Evolutionary conservation across 805 yeast species (phyloP).

Genomic region (Barnettozyma sucrosica): DNA sequence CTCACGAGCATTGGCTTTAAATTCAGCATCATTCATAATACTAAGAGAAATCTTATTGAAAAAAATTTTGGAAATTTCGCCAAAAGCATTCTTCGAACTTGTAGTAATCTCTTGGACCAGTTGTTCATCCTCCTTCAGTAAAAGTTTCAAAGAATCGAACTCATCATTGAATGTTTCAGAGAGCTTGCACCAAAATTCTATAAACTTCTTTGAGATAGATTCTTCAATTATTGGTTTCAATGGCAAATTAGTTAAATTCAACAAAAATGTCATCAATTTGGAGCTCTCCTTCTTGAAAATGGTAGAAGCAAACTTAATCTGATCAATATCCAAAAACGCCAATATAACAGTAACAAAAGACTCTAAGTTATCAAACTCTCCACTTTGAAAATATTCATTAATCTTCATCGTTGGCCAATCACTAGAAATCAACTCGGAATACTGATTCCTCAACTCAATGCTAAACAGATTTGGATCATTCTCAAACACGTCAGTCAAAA

Average conservation of each 20-base stretch:
- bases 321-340: slow-evolving; percentile 41
- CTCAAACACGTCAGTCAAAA: slow-evolving; percentile 23
- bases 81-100: slow-evolving; percentile 37
- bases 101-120: slow-evolving; percentile 25
- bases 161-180: slow-evolving; percentile 53
- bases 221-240: slow-evolving; percentile 58
- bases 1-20: slow-evolving; percentile 36
- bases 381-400: slow-evolving; percentile 26
- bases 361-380: slow-evolving; percentile 33
- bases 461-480: slow-evolving; percentile 24
- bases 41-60: slow-evolving; percentile 57
- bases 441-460: slow-evolving; percentile 14
- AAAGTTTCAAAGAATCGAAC: slow-evolving; percentile 29
- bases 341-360: slow-evolving; percentile 42
- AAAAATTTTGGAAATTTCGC: slow-evolving; percentile 52
- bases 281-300: slow-evolving; percentile 32
- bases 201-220: slow-evolving; percentile 44
- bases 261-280: slow-evolving; percentile 41
- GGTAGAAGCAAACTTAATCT: slow-evolving; percentile 35
- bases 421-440: slow-evolving; percentile 32
- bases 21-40: slow-evolving; percentile 32
- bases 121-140: slow-evolving; percentile 32
- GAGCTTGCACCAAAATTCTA: slow-evolving; percentile 66
- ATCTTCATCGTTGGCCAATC: slow-evolving; percentile 42
- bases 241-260: slow-evolving; percentile 50